phyloP scores from a whole-genome alignment of 2,329 filamentous ascomycete genomes.

The Colletotrichum costaricense region DNA sequence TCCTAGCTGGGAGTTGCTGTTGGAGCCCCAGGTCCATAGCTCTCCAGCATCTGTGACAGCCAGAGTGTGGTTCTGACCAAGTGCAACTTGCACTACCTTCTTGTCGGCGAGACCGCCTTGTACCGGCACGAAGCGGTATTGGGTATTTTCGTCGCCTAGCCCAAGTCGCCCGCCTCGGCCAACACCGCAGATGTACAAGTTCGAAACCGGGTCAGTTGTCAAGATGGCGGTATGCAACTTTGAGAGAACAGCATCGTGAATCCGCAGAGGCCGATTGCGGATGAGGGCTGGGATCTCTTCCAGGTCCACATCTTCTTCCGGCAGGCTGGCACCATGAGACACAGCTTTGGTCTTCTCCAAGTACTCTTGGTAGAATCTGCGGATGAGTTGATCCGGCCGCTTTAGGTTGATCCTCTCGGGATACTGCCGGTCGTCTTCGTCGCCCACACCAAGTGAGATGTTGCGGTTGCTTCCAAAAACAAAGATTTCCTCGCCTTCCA shows the following conservation, averaged over 20 bases:
- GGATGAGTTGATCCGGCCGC: slow-evolving; percentile 81
- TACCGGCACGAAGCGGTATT: slow-evolving; percentile 87
- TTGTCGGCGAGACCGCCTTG: slow-evolving; percentile 81
- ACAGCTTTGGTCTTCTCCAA: slow-evolving; percentile 56
- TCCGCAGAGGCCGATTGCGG: slow-evolving; percentile 76
- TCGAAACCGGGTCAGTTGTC: slow-evolving; percentile 87
- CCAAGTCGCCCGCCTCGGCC: slow-evolving; percentile 91
- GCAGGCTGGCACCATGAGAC: background rate
- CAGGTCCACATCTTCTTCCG: slow-evolving; percentile 40
- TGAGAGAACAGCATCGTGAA: slow-evolving; percentile 87
- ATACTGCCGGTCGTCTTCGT: slow-evolving; percentile 93
- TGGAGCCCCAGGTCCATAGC: slow-evolving; percentile 94
- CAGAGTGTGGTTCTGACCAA: slow-evolving; percentile 92
- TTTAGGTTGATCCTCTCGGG: slow-evolving; percentile 85
- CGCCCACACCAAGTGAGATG: slow-evolving; percentile 89
- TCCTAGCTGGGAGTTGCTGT: slow-evolving; percentile 86
- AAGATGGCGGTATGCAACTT: slow-evolving; percentile 93
- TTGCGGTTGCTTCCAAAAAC: slow-evolving; percentile 98
- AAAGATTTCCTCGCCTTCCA: slow-evolving; percentile 83
- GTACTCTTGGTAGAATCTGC: slow-evolving; percentile 78
- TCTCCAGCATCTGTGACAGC: slow-evolving; percentile 89
- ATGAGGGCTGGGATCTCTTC: slow-evolving; percentile 78
- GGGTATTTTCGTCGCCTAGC: slow-evolving; percentile 88
- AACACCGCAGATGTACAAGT: slow-evolving; percentile 92
- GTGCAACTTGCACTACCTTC: slow-evolving; percentile 79